Evolutionary conservation across 345 rosid species (phyloP).

Genomic region (Boechera divaricarpa): DNA sequence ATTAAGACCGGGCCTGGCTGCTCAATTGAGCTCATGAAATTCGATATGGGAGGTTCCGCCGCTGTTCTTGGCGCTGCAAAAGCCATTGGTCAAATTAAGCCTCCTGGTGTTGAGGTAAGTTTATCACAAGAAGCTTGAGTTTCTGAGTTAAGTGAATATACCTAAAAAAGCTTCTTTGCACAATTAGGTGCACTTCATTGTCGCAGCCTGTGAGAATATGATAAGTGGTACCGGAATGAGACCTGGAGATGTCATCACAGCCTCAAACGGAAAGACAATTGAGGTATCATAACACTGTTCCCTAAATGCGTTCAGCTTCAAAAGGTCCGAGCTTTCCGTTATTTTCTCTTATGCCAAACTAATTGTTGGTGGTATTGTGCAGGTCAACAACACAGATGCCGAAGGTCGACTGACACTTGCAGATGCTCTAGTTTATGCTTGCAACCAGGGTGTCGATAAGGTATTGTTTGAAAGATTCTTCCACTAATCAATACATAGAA

Average conservation of each 20-base stretch:
- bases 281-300: conserved; percentile 56
- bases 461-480: conserved; percentile 42
- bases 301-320: not conserved
- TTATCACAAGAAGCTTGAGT: not conserved
- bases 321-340: conserved; percentile 12
- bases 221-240: conserved; percentile 96
- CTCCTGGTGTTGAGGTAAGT: conserved; percentile 92
- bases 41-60: conserved; percentile 95
- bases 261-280: conserved; percentile 95
- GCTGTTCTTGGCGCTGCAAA: conserved; percentile 97
- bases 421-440: conserved; percentile 94
- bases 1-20: conserved; percentile 93
- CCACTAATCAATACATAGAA: conserved; percentile 2
- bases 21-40: conserved; percentile 85
- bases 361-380: conserved; percentile 28
- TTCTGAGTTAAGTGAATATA: not conserved
- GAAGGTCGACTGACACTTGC: conserved; percentile 99
- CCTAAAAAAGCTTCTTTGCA: conserved; percentile 12
- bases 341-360: not conserved
- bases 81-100: conserved; percentile 91
- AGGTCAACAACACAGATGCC: conserved; percentile 99
- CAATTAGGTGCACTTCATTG: conserved; percentile 82
- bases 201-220: conserved; percentile 99
- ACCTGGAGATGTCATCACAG: conserved; percentile 96
- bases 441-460: conserved; percentile 95